Evolutionary conservation across 2,329 filamentous ascomycete genomes (phyloP).

Genomic region (Knoxdaviesia capensis): DNA sequence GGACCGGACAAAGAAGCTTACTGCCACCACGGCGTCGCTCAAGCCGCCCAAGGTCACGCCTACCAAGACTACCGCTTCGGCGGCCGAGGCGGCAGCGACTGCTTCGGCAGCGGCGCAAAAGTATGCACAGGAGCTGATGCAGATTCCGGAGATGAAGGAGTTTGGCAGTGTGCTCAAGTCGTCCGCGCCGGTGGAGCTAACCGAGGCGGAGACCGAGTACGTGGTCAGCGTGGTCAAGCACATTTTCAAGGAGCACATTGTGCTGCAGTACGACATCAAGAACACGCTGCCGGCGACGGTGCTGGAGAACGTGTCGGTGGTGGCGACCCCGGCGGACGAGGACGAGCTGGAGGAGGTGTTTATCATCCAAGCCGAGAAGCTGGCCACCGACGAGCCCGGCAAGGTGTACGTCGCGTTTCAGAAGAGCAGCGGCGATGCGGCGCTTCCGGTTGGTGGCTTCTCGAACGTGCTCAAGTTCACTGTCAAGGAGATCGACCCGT

Average conservation of each 20-base stretch:
- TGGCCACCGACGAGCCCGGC: slow-evolving; percentile 69
- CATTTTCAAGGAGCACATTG: slow-evolving; percentile 91
- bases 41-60: slow-evolving; percentile 67
- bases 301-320: slow-evolving; percentile 71
- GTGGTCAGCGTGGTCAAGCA: slow-evolving; percentile 89
- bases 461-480: slow-evolving; percentile 93
- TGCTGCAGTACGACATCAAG: slow-evolving; percentile 92
- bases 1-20: slow-evolving; percentile 93
- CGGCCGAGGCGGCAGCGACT: slow-evolving; percentile 55
- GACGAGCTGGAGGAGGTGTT: slow-evolving; percentile 82
- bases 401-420: slow-evolving; percentile 92
- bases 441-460: slow-evolving; percentile 66
- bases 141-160: slow-evolving; percentile 76
- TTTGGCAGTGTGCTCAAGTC: slow-evolving; percentile 90
- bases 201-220: slow-evolving; percentile 94
- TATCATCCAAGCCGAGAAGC: slow-evolving; percentile 70
- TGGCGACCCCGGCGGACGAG: slow-evolving; percentile 61
- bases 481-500: slow-evolving; percentile 92
- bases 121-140: slow-evolving; percentile 70
- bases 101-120: slow-evolving; percentile 69
- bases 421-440: slow-evolving; percentile 53
- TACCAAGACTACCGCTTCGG: slow-evolving; percentile 46
- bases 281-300: slow-evolving; percentile 88
- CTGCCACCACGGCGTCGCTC: slow-evolving; percentile 74
- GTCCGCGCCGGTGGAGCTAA: slow-evolving; percentile 67